Conservation (phyloP, 2,329 filamentous ascomycete species). For the Sphaerulina populicola region DNA sequence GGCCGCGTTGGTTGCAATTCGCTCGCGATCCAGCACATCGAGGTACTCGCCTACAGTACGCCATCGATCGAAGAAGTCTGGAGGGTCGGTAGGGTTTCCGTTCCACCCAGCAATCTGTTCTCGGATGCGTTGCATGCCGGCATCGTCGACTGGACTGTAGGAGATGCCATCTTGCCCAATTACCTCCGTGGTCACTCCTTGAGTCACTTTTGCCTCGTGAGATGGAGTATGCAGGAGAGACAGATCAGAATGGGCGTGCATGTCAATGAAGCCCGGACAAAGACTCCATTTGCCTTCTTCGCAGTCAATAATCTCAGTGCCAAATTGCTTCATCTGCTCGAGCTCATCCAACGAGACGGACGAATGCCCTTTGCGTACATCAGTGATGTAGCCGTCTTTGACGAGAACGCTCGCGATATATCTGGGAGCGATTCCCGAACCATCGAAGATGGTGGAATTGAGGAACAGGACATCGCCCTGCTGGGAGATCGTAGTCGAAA, state of each 20-base stretch:
- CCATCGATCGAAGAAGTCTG: conserved; percentile 26
- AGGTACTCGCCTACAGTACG: conserved; percentile 24
- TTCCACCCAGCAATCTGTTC: conserved; percentile 30
- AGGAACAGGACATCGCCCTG: conserved; percentile 17
- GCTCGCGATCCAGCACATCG: conserved; percentile 22
- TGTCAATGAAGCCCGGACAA: conserved; percentile 28
- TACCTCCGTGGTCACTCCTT: conserved; percentile 28
- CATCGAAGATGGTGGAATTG: conserved; percentile 23
- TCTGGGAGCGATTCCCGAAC: conserved; percentile 19
- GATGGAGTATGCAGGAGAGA: conserved; percentile 25
- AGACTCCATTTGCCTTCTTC: conserved; percentile 23
- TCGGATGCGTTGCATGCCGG: conserved; percentile 20
- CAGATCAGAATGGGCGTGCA: conserved; percentile 29
- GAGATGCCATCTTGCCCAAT: conserved; percentile 28
- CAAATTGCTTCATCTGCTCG: not conserved
- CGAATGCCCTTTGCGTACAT: conserved; percentile 6
- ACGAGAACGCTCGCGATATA: conserved; percentile 21
- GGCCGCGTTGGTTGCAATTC: conserved; percentile 25
- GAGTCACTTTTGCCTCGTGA: conserved; percentile 26
- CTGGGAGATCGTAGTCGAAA: not conserved
- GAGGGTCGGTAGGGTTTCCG: conserved; percentile 21
- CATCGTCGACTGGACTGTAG: conserved; percentile 24
- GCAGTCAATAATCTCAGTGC: conserved; percentile 21
- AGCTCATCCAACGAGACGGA: not conserved
- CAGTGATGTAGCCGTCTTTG: conserved; percentile 18